phyloP scores from a whole-genome alignment of 2,329 filamentous ascomycete genomes.

The Fonsecaea pugnacius region DNA sequence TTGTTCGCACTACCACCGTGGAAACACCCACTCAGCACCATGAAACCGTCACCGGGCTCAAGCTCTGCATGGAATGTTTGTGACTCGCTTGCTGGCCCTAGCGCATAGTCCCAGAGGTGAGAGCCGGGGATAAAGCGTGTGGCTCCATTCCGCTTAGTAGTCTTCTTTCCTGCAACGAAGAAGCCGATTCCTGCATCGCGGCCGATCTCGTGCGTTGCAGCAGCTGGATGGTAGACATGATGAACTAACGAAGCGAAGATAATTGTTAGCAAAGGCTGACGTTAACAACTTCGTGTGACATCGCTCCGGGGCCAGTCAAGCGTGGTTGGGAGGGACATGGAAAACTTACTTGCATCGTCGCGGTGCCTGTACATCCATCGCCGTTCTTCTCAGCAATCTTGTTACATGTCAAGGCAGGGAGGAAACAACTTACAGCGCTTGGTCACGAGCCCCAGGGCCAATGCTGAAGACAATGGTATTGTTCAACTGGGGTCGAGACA shows the following conservation, averaged over 20 bases:
- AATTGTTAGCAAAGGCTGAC: not conserved
- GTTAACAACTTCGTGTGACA: not conserved
- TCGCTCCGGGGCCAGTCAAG: not conserved
- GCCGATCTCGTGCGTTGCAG: conserved; percentile 32
- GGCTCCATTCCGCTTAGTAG: conserved; percentile 40
- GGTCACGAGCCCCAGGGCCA: conserved; percentile 41
- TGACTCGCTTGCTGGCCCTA: conserved; percentile 25
- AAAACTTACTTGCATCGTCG: conserved; percentile 32
- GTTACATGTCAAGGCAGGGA: not conserved
- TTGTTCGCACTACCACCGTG: conserved; percentile 42
- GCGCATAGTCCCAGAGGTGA: conserved; percentile 39
- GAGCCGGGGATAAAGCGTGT: conserved; percentile 41
- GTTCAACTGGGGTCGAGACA: conserved; percentile 38
- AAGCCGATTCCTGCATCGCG: conserved; percentile 38
- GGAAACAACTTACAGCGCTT: conserved; percentile 35
- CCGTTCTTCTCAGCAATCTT: not conserved
- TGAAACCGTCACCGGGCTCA: conserved; percentile 44
- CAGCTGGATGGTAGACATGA: conserved; percentile 32
- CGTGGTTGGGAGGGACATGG: not conserved
- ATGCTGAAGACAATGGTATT: conserved; percentile 47
- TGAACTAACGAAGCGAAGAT: conserved; percentile 16
- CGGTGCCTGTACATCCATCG: conserved; percentile 19
- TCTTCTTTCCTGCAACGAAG: conserved; percentile 39
- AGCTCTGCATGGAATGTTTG: conserved; percentile 40
- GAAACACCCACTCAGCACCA: conserved; percentile 44